Evolutionary conservation across 176 grass and related monocot species (phyloP), one percentile per base, ranked within the genome.

Genomic region (Paspalum notatum): DNA sequence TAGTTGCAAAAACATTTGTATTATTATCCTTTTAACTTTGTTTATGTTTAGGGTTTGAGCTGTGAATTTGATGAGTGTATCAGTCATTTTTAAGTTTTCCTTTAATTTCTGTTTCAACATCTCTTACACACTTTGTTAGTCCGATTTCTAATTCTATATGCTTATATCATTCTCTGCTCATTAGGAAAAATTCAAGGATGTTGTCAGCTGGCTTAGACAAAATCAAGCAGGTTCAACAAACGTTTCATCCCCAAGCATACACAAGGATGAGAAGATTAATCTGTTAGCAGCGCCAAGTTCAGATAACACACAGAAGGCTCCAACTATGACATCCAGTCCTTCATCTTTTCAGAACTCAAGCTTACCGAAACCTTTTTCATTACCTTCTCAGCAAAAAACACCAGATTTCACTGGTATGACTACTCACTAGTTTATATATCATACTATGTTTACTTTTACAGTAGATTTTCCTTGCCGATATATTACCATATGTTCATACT

Each of bases 181-280:
- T 72, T 62, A 98, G 95, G 95, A 94, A 45, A 89, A 91, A 75
- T 98, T 95, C 86, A 98, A 98, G 86, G 95, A 98, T 91, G 95
- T 98, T 56, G 92, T 98, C 72, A 81, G 88, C 87, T 98, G 95
- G 95, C 90, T 98, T 52, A 93, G 66, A 66, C 72, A 85, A 84
- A 94, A 85, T 78, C 81, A 91, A 66, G 82, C 84, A 76, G 84
- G 84, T 74, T 74, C 86, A 64, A 44, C 22, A 83, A 48, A 5
- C 68, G 27, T 81, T 83, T 48, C 83, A 80, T 85, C 78, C 61
- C 61, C 85, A 83, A 67, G 54, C 68, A 76, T 72, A 61, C 68
- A 65, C 43, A 84, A 72, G 59, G 85, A 90, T 55, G 80, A 87
- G 62, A 92, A 94, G 52, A 75, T 65, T 71, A 48, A 45, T 63